Percentiles rank a stretch among this genome's conserved stretches.
phyloP scores from a whole-genome alignment of 305 asterid genomes.

The Solanum chacoense region DNA sequence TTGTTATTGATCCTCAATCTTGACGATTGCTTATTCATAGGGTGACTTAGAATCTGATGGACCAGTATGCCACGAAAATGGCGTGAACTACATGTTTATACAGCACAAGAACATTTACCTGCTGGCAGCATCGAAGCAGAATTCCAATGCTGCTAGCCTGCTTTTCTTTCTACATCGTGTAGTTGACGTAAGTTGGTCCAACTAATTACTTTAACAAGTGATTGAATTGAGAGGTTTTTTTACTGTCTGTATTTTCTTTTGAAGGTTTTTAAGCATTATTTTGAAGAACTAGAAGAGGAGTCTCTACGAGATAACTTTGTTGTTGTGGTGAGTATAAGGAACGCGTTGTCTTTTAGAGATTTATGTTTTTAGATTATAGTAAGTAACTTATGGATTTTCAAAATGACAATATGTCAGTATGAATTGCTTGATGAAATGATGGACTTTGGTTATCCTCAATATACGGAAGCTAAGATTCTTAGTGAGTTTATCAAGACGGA shows the following conservation, averaged over 20 bases:
- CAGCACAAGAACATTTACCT: conserved; percentile 93
- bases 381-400: not conserved
- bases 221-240: not conserved
- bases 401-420: conserved; percentile 29
- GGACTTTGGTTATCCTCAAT: conserved; percentile 99
- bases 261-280: conserved; percentile 94
- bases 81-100: conserved; percentile 87
- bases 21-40: conserved; percentile 14
- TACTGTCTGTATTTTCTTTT: not conserved
- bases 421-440: conserved; percentile 95
- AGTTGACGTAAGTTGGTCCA: conserved; percentile 73
- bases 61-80: conserved; percentile 80
- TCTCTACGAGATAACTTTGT: conserved; percentile 95
- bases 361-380: not conserved
- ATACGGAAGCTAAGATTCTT: conserved; percentile 94
- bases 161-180: conserved; percentile 87
- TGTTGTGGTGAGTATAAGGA: conserved; percentile 82
- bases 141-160: conserved; percentile 96
- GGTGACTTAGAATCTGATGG: conserved; percentile 85
- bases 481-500: conserved; percentile 96
- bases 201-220: not conserved
- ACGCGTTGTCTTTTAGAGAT: not conserved
- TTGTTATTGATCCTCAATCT: not conserved
- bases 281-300: conserved; percentile 95
- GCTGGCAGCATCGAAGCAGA: conserved; percentile 90